These are phyloP conservation scores for Cerioporus squamosus DNA, from an alignment of 1,284 basidiomycete species.

Conservation along the genomic window DNA sequence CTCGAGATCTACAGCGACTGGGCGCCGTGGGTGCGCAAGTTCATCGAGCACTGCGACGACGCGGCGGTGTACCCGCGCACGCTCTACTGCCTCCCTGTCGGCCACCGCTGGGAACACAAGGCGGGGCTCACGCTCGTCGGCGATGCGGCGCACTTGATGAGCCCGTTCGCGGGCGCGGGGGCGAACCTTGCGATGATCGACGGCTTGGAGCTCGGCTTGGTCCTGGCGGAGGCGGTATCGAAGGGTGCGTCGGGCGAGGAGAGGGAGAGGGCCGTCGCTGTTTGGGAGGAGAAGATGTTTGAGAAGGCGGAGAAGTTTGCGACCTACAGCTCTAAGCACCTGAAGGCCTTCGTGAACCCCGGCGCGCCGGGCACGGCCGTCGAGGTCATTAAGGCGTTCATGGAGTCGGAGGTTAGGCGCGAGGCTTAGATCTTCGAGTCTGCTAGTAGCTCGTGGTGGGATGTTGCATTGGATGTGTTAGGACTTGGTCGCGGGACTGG, in stretches of 20 bases:
- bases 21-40: neutral
- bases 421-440: no score
- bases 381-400: no score
- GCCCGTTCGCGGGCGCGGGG: neutral
- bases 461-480: no score
- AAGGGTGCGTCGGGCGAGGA: neutral
- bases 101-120: neutral
- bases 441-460: no score
- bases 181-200: neutral
- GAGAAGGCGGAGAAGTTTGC: neutral
- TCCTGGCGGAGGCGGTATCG: neutral
- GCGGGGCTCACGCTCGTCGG: slow-evolving; percentile 33
- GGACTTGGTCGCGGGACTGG: no score
- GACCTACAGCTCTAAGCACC: no score
- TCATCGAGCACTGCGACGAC: neutral
- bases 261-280: neutral
- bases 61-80: neutral
- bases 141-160: neutral
- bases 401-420: no score
- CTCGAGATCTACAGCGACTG: neutral
- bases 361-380: no score
- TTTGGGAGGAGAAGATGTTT: neutral
- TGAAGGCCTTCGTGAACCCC: no score
- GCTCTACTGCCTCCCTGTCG: neutral
- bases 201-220: slow-evolving; percentile 24